Conservation (phyloP, 1,284 basidiomycete species). For the Erythrobasidium hasegawianum region DNA sequence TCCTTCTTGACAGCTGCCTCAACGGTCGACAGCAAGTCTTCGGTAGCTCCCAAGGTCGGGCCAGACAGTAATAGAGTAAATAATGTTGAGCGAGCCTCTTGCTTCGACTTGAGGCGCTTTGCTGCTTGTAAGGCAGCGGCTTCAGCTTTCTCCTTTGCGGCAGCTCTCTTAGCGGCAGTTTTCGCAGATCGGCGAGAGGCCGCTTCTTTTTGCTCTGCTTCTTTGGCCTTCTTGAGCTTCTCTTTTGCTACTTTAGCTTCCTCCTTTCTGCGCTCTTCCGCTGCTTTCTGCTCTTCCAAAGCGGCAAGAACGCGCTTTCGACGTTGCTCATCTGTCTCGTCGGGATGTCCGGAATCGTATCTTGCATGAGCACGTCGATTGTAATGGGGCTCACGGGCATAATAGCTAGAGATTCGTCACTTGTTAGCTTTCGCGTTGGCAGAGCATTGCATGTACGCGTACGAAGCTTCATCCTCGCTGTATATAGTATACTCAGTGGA, state of each 20-base stretch:
- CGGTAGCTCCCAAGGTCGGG: neutral
- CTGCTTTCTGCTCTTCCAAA: slow-evolving; percentile 14
- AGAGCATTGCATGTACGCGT: too few species aligned
- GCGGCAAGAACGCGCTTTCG: slow-evolving; percentile 4
- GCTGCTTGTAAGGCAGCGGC: neutral
- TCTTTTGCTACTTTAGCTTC: slow-evolving; percentile 8
- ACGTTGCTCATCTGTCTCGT: slow-evolving; percentile 4
- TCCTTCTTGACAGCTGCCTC: slow-evolving; percentile 4
- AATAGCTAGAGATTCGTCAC: too few species aligned
- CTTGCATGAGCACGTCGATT: neutral
- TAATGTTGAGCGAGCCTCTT: slow-evolving; percentile 6
- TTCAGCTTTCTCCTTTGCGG: slow-evolving; percentile 22
- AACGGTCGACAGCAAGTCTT: slow-evolving; percentile 6
- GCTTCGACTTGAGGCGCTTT: neutral
- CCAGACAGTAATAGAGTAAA: slow-evolving; percentile 15
- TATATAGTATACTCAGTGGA: too few species aligned
- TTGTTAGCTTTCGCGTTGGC: too few species aligned
- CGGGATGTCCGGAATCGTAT: neutral
- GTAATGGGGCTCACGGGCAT: too few species aligned
- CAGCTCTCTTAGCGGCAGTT: slow-evolving; percentile 19
- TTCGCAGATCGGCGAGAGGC: slow-evolving; percentile 5
- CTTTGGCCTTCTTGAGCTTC: slow-evolving; percentile 3
- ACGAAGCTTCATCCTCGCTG: too few species aligned
- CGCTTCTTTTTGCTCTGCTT: slow-evolving; percentile 4
- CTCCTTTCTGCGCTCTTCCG: neutral